Evolutionary conservation across 2,329 filamentous ascomycete genomes (phyloP), one percentile per base, ranked within the genome.

Genomic region (Juglanconis oblonga): DNA sequence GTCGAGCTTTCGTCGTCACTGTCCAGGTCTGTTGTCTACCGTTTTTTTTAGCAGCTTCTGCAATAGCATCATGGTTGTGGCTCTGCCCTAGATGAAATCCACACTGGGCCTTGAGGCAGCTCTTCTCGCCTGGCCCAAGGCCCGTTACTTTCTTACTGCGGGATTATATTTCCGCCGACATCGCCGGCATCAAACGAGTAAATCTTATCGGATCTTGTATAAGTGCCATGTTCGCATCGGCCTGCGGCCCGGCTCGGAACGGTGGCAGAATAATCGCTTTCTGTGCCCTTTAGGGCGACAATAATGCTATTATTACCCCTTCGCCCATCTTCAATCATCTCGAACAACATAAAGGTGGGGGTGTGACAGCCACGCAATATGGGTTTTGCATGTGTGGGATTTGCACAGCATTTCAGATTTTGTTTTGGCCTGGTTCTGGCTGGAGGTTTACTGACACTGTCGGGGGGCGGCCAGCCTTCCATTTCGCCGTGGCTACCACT

Each of bases 401-500:
- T 80, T 29, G 76, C 75, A 45, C 75, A 79, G 57, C 76, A 79
- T 0, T 67, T 83, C 0, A 81, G 81, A 0, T 84, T 81, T 64
- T 79, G 78, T 0, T 65, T 81, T 8, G 81, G 81, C 0, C 67
- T 84, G 0, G 76, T 84, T 1, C 63, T 82, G 1, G 79, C 77
- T 9, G 81, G 81, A 11, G 67, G 1, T 68, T 83, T 11, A 71
- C 78, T 5, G 76, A 81, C 48, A 74, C 72, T 0, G 66, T 76
- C 4, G 80, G 79, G 1, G 83, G 81, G 81, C 70, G 80, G 4
- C 71, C 72, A 1, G 77, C 75, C 3, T 83, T 77, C 65, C 82
- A 79, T 57, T 58, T 78, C 10, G 70, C 69, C 29, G 73, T 71
- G 2, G 71, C 65, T 7, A 52, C 80, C 1, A 72, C 70, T 1